Evolutionary conservation across 208 protist genomes (phyloP).

Genomic region (Vickermania ingenoplastis): DNA sequence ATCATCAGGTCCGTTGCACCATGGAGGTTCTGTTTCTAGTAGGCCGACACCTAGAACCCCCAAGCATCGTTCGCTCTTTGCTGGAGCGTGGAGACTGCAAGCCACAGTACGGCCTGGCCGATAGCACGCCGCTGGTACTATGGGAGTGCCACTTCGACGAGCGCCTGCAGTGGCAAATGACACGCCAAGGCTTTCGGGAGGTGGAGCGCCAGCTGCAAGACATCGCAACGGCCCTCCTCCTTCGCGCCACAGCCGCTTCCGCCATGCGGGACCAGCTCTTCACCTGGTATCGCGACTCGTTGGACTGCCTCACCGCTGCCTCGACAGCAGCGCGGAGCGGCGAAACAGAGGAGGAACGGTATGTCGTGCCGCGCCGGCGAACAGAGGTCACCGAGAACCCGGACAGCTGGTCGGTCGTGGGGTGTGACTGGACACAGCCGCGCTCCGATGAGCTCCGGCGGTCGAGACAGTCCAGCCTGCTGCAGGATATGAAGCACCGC

Average conservation of each 20-base stretch:
- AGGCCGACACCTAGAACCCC: constrained; percentile 58
- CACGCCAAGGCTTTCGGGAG: constrained; percentile 29
- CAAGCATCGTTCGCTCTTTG: constrained; percentile 42
- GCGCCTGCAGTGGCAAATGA: constrained; percentile 48
- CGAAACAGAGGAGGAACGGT: not conserved
- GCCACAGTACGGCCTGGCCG: constrained; percentile 64
- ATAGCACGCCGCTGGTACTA: constrained; percentile 66
- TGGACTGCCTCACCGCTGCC: constrained; percentile 5
- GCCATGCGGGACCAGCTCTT: constrained; percentile 66
- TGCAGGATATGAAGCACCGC: constrained; percentile 10
- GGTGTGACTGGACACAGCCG: constrained; percentile 70
- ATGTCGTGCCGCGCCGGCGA: constrained; percentile 5
- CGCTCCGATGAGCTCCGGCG: constrained; percentile 32
- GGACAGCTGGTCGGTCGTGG: constrained; percentile 54
- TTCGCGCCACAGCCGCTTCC: constrained; percentile 33
- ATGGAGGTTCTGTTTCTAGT: constrained; percentile 89
- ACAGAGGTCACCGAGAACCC: constrained; percentile 3
- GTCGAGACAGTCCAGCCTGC: constrained; percentile 33
- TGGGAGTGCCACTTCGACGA: constrained; percentile 74
- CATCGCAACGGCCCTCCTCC: constrained; percentile 56
- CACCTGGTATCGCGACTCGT: constrained; percentile 36
- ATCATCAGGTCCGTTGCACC: constrained; percentile 95
- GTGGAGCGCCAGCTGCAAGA: constrained; percentile 64
- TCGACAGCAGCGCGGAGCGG: not conserved
- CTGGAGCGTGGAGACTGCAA: constrained; percentile 66